Percentiles rank a stretch among this genome's conserved stretches.
These are phyloP conservation scores for Yamadazyma friedrichii DNA, from an alignment of 1,139 yeast species.

Conservation along the genomic window DNA sequence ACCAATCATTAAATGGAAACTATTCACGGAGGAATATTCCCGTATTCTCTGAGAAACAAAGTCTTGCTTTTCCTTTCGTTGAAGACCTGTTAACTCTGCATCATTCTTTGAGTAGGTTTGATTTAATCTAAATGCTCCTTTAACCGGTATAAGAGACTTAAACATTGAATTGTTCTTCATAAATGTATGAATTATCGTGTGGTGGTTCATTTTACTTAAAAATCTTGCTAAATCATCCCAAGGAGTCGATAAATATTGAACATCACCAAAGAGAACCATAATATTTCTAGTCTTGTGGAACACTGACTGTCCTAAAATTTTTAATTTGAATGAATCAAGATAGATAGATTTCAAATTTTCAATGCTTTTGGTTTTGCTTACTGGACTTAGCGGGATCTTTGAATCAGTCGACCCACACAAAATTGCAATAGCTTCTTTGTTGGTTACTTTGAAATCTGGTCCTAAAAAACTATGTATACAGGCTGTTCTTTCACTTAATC, in stretches of 20 bases:
- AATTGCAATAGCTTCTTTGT: constrained; percentile 22
- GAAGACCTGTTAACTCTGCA: neutral
- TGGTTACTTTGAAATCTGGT: constrained; percentile 19
- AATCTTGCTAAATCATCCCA: constrained; percentile 25
- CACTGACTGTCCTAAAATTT: constrained; percentile 13
- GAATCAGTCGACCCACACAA: constrained; percentile 23
- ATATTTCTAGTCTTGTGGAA: constrained; percentile 13
- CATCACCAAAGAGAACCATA: constrained; percentile 23
- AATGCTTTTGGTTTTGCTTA: neutral
- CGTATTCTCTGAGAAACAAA: constrained; percentile 13
- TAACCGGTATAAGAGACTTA: constrained; percentile 28
- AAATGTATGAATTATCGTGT: constrained; percentile 25
- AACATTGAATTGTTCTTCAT: constrained; percentile 34
- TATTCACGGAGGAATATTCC: constrained; percentile 31
- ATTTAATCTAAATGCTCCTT: constrained; percentile 22
- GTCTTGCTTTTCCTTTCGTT: neutral
- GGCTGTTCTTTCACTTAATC: constrained; percentile 6
- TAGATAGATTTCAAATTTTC: constrained; percentile 1
- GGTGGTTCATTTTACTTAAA: constrained; percentile 17
- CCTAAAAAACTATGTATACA: constrained; percentile 19
- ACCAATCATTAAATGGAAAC: constrained; percentile 43
- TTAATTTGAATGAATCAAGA: constrained; percentile 15
- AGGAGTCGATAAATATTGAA: constrained; percentile 27
- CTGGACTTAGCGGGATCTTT: constrained; percentile 3
- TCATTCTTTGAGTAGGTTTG: constrained; percentile 8